Base-by-base conservation (phyloP, 345 rosid species). In the Eucalyptus erythrocorys region DNA sequence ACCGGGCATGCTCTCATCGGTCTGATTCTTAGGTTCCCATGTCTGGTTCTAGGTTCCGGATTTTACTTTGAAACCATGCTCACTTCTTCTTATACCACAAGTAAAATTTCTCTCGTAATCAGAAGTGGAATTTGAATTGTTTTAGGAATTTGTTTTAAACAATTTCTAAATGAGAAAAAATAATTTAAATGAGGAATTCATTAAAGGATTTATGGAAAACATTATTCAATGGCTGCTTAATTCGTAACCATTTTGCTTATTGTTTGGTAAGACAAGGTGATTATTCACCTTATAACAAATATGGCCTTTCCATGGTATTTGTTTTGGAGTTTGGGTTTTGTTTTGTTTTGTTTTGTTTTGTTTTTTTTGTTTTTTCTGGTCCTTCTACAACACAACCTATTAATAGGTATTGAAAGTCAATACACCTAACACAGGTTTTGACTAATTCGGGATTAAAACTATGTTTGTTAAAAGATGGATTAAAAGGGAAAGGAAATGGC, bases 1-100 rank as follows among this genome's bases (percentile, higher is more conserved):
- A 51, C 10, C 0, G 0, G 24, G 19, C 24, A 51, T 51, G 24
- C 4, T 51, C 57, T 51, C 10, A 7, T 51, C 0, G 57, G 10
- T 51, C 1, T 1, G 2, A 7, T 51, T 51, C 57, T 21, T 51
- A 51, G 24, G 10, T 21, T 51, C 57, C 2, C n/a, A n/a, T n/a
- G n/a, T n/a, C n/a, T n/a, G n/a, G n/a, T n/a, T n/a, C n/a, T 51
- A 51, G 24, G 10, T 21, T 51, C 57, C 2, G 4, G 57, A 19
- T 51, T 51, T 4, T 51, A 19, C 57, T 19, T 51, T 51, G 57
- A 19, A 51, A 51, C 26, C 26, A 51, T 51, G 57, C 10, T 51
- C 26, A 21, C 26, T 7, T 51, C 5, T 51, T 19, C 26, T 51
- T 19, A 19, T 51, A 61, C 22, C 22, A 32, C 40, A 32, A 66